Evolutionary conservation across 2,329 filamentous ascomycete species (phyloP).

Genomic region (Paraconiothyrium sp.): DNA sequence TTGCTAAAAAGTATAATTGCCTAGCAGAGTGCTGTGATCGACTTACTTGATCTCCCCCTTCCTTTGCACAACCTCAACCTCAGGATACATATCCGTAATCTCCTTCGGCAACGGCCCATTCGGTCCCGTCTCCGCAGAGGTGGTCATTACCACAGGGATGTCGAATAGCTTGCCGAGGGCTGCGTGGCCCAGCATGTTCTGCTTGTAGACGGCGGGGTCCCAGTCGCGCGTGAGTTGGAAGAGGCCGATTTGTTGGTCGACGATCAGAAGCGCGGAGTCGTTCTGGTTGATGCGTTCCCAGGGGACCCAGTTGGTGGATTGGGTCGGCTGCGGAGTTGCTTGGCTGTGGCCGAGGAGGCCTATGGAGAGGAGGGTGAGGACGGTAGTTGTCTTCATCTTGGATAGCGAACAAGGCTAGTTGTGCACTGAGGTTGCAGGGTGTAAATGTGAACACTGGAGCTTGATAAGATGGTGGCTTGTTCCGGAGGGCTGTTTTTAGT

Average conservation of each 20-base stretch:
- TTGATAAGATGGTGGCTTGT: too few relatives aligned
- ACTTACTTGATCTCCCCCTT: slow-evolving; percentile 72
- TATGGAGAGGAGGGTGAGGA: neutral
- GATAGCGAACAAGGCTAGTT: neutral
- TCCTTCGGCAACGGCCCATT: slow-evolving; percentile 77
- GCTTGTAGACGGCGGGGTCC: slow-evolving; percentile 69
- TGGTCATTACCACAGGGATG: slow-evolving; percentile 74
- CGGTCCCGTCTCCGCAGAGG: slow-evolving; percentile 73
- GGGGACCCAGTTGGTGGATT: neutral
- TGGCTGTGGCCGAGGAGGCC: neutral
- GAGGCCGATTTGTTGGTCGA: slow-evolving; percentile 69
- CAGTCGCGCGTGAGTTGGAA: slow-evolving; percentile 71
- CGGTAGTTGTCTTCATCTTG: neutral
- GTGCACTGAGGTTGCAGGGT: too few relatives aligned
- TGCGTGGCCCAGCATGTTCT: slow-evolving; percentile 74
- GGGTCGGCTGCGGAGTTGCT: too few relatives aligned
- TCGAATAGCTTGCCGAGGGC: slow-evolving; percentile 72
- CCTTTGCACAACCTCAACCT: slow-evolving; percentile 71
- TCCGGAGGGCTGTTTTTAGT: too few relatives aligned
- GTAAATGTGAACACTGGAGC: too few relatives aligned
- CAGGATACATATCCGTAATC: slow-evolving; percentile 72
- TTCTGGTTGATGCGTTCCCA: too few relatives aligned
- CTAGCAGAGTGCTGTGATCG: neutral
- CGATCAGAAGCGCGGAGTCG: slow-evolving; percentile 60
- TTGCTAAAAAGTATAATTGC: too few relatives aligned